These are phyloP conservation scores for Phialemoniopsis sp. DNA, from an alignment of 2,329 filamentous ascomycete genomes.

Conservation along the genomic window DNA sequence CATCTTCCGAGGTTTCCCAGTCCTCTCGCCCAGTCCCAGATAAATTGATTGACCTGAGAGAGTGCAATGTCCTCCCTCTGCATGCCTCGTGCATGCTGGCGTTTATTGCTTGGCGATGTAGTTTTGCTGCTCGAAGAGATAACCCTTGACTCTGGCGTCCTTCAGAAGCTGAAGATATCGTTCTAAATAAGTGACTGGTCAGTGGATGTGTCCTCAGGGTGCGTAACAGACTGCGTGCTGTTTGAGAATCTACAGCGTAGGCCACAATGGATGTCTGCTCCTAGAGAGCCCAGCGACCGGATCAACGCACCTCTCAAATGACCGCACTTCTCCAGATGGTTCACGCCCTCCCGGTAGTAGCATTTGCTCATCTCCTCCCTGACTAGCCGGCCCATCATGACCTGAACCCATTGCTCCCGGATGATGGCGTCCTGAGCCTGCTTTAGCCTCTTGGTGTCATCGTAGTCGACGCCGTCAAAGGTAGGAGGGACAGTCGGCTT, in stretches of 20 bases:
- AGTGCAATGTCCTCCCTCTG: too few species aligned
- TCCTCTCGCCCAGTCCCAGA: too few species aligned
- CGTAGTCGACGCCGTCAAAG: conserved; percentile 84
- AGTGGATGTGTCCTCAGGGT: not conserved
- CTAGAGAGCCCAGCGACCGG: not conserved
- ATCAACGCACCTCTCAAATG: conserved; percentile 67
- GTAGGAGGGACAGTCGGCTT: conserved; percentile 79
- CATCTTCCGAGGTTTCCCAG: too few species aligned
- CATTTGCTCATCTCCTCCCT: conserved; percentile 82
- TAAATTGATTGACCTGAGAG: too few species aligned
- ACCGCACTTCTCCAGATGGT: conserved; percentile 85
- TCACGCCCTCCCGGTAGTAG: conserved; percentile 79
- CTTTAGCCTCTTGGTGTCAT: conserved; percentile 77
- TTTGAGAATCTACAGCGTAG: too few species aligned
- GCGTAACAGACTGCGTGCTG: too few species aligned
- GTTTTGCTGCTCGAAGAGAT: conserved; percentile 76
- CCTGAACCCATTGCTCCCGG: conserved; percentile 82
- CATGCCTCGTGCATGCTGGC: too few species aligned
- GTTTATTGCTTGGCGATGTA: conserved; percentile 53
- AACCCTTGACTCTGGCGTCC: conserved; percentile 73
- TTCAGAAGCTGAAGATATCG: conserved; percentile 76
- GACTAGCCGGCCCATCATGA: conserved; percentile 84
- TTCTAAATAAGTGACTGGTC: conserved; percentile 45
- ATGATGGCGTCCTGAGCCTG: conserved; percentile 78
- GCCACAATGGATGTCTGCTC: too few species aligned